A percentile compares a stretch with the other conserved stretches of the same genome.
phyloP scores from a whole-genome alignment of 2,329 filamentous ascomycete genomes.

The Colletotrichum sansevieriae region DNA sequence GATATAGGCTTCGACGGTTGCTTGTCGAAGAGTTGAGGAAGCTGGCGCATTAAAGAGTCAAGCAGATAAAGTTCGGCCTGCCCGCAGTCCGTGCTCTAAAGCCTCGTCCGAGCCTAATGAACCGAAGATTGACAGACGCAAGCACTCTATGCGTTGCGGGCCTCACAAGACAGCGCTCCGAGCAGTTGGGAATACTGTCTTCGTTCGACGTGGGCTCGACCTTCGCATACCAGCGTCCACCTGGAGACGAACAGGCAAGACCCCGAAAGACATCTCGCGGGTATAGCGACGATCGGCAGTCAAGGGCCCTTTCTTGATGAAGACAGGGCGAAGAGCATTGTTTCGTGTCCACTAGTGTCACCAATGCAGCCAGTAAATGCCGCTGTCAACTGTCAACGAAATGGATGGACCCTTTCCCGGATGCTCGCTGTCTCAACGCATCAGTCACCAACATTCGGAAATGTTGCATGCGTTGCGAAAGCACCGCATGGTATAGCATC shows the following conservation, averaged over 20 bases:
- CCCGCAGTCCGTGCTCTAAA: constrained; percentile 36
- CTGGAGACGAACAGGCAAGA: constrained; percentile 35
- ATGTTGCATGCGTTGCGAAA: constrained; percentile 28
- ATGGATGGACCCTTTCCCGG: constrained; percentile 15
- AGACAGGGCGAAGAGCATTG: constrained; percentile 37
- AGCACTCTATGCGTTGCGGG: constrained; percentile 30
- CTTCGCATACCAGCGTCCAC: background rate
- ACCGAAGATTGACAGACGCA: constrained; percentile 36
- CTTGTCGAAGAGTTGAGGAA: constrained; percentile 6
- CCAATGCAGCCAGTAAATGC: constrained; percentile 29
- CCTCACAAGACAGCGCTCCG: constrained; percentile 16
- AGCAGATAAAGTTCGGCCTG: constrained; percentile 36
- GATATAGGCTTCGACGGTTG: constrained; percentile 12
- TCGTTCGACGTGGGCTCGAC: constrained; percentile 13
- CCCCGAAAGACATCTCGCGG: constrained; percentile 21
- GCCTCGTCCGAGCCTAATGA: constrained; percentile 29
- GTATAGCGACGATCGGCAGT: constrained; percentile 29
- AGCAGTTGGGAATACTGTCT: constrained; percentile 8
- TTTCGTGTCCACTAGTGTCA: constrained; percentile 32
- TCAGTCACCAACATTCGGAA: constrained; percentile 12
- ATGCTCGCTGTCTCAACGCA: constrained; percentile 9
- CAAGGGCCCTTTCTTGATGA: constrained; percentile 16
- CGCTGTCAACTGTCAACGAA: constrained; percentile 32
- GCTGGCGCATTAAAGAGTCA: constrained; percentile 29
- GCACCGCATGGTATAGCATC: constrained; percentile 9